A percentile compares a stretch with the other conserved stretches of the same genome.
These are phyloP conservation scores for Saccharomyces hybrid DNA, from an alignment of 1,139 yeast species.

Conservation along the genomic window DNA sequence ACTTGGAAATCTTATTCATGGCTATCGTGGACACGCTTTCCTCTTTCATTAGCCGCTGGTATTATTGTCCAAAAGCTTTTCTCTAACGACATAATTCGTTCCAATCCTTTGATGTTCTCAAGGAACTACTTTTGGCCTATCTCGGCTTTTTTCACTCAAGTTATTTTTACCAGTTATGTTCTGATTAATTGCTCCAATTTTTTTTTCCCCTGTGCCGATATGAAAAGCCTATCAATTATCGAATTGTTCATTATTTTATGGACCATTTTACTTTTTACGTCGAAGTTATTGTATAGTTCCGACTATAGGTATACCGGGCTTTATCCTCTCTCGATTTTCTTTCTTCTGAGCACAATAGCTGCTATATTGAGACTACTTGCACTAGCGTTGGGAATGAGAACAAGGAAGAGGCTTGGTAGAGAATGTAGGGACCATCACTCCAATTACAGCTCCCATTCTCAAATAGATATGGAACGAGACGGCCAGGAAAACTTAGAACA, in stretches of 20 bases:
- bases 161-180: constrained; percentile 48
- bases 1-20: constrained; percentile 40
- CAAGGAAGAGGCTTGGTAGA: neutral
- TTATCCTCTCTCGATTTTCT: constrained; percentile 45
- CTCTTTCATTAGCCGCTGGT: constrained; percentile 46
- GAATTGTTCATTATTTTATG: constrained; percentile 52
- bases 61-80: constrained; percentile 32
- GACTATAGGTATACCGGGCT: constrained; percentile 55
- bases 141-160: constrained; percentile 38
- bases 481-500: neutral
- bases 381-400: neutral
- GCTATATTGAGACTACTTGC: constrained; percentile 26
- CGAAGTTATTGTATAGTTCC: constrained; percentile 37
- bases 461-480: neutral
- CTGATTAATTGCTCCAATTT: constrained; percentile 46
- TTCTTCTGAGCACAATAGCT: constrained; percentile 43
- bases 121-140: constrained; percentile 47
- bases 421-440: neutral
- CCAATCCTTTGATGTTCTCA: constrained; percentile 53
- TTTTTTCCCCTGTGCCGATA: constrained; percentile 55
- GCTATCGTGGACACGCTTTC: constrained; percentile 46
- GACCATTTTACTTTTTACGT: constrained; percentile 44
- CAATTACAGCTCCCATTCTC: constrained; percentile 3
- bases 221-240: constrained; percentile 57
- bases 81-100: constrained; percentile 10